Percentiles rank a stretch among this genome's conserved stretches.
phyloP scores from a whole-genome alignment of 192 early-diverging fungal genomes.

The Diversispora epigaea region DNA sequence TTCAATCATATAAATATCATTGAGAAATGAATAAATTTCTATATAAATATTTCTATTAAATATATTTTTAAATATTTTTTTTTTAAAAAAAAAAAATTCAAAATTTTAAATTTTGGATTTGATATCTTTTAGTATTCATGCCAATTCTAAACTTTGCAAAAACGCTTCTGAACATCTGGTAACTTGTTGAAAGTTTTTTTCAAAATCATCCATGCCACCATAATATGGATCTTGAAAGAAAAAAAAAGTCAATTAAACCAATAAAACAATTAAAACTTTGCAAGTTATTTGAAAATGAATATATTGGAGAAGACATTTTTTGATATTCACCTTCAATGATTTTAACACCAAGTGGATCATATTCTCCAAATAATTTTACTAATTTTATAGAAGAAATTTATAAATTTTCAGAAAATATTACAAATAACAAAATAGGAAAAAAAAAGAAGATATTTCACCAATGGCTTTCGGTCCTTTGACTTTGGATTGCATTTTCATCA shows the following conservation, averaged over 20 bases:
- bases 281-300: too few species aligned
- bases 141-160: conserved; percentile 51
- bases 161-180: conserved; percentile 69
- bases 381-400: background rate
- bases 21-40: too few species aligned
- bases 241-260: background rate
- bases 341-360: conserved; percentile 67
- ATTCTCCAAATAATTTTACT: conserved; percentile 77
- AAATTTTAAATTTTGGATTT: background rate
- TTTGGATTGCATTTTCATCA: conserved; percentile 46
- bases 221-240: conserved; percentile 56
- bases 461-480: background rate
- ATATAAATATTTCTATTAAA: too few species aligned
- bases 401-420: background rate
- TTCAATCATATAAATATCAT: too few species aligned
- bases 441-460: conserved; percentile 27
- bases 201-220: conserved; percentile 71
- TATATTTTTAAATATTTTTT: too few species aligned
- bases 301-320: background rate
- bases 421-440: conserved; percentile 22
- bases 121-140: background rate
- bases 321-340: conserved; percentile 65
- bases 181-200: conserved; percentile 75
- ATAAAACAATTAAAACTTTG: too few species aligned
- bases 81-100: background rate